Evolutionary conservation across 768 basidiomycete species (phyloP), one percentile per base, ranked within the genome.

Genomic region (Hydnomerulius pinastri): DNA sequence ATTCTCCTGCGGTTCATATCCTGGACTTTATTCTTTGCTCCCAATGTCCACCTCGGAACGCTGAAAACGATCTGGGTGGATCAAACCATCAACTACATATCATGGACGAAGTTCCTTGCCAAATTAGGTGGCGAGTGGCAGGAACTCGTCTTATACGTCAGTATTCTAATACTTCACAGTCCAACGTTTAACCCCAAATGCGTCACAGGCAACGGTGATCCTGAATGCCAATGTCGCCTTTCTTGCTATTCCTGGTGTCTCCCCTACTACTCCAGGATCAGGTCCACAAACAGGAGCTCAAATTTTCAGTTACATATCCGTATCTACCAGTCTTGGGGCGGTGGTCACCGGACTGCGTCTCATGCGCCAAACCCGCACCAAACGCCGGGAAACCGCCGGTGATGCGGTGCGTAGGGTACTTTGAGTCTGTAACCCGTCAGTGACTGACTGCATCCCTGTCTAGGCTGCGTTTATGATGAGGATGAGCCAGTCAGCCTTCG

Each of bases 151-250:
- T 71, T 78, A 29, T 76, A 73, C 47, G 81, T 81, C 41, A 28
- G 76, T 56, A 23, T 15, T 18, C 20, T 23, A 24, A 25, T 25
- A 15, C 10, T 13, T 32, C 51, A n/a, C 10, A 46, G 13, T 17
- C 9, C 13, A n/a, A 20, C 18, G 18, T 37, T 18, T 8, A 20
- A 7, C 17, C 32, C 37, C 15, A 4, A 15, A 38, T n/a, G 38
- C n/a, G 45, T 13, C 36, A 4, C 23, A 81, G 79, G 72, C 71
- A 2, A 78, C 77, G 0, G 77, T 82, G 7, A 61, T 82, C 24
- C 62, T 82, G 10, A 75, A 74, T 23, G 77, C 77, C 3, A 80
- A 81, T 43, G 75, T 84, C 1, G 75, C 75, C 0, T 80, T 82
- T 57, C 61, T 84, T 7, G 75, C 78, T 7, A 79, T 83, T 21